phyloP scores from a whole-genome alignment of 2,329 filamentous ascomycete genomes.

The Pseudogymnoascus sp. region DNA sequence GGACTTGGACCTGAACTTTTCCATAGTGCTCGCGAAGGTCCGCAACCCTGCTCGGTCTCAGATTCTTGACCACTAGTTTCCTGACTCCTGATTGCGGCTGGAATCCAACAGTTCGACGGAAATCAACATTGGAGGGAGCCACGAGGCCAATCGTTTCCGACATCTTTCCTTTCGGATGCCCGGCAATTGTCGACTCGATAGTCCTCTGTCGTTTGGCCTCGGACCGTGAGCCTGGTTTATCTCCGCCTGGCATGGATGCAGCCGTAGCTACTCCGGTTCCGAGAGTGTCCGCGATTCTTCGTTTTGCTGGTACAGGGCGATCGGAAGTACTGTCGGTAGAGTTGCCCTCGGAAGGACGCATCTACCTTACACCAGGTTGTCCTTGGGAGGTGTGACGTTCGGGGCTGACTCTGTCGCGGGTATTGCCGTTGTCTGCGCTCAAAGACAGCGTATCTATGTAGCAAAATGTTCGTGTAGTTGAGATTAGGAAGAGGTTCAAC shows the following conservation, averaged over 20 bases:
- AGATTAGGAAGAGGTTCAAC: not conserved
- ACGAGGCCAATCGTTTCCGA: not conserved
- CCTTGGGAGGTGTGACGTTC: conserved; percentile 19
- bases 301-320: conserved; percentile 18
- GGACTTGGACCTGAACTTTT: conserved; percentile 66
- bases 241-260: conserved; percentile 15
- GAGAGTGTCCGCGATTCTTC: conserved; percentile 16
- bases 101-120: conserved; percentile 36
- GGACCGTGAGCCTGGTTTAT: conserved; percentile 9
- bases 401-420: not conserved
- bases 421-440: not conserved
- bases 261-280: not conserved
- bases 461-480: not conserved
- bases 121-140: not conserved
- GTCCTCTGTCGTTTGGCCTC: conserved; percentile 11
- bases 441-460: not conserved
- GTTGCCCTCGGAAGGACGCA: conserved; percentile 24
- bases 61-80: conserved; percentile 90
- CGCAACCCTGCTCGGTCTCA: conserved; percentile 52
- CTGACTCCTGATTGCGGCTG: conserved; percentile 71
- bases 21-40: conserved; percentile 73
- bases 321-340: conserved; percentile 19
- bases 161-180: conserved; percentile 1
- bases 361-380: conserved; percentile 23
- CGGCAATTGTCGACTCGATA: not conserved